phyloP scores from a whole-genome alignment of 495 filamentous ascomycete genomes.

The Trichoderma asperelloides region DNA sequence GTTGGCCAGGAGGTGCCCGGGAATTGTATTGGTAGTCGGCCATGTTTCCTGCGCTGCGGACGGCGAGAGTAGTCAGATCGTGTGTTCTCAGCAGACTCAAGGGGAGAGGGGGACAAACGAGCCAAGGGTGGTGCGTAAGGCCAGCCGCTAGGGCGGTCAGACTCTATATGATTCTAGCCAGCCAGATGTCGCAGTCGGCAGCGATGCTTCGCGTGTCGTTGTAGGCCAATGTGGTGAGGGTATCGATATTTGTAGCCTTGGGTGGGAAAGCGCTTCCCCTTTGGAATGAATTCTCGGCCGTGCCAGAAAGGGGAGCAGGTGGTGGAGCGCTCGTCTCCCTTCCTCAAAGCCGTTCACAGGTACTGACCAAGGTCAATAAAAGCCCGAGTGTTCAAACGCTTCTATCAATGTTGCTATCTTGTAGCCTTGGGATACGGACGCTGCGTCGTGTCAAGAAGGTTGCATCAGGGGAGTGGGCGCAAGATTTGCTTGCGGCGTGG shows the following conservation, averaged over 20 bases:
- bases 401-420: background rate
- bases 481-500: conserved; percentile 4
- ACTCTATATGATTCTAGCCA: too few relatives aligned
- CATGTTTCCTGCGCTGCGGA: conserved; percentile 44
- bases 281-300: background rate
- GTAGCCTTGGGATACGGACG: background rate
- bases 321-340: background rate
- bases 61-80: background rate
- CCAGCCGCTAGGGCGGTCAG: background rate
- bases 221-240: background rate
- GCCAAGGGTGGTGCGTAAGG: background rate
- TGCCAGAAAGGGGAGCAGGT: background rate
- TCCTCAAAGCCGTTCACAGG: background rate
- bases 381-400: background rate
- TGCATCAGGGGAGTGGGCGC: conserved; percentile 1
- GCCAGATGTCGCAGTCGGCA: background rate
- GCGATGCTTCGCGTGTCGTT: background rate
- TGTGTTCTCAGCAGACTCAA: background rate
- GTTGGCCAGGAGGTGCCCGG: conserved; percentile 49
- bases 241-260: background rate
- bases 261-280: background rate
- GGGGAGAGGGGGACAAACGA: conserved; percentile 1
- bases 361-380: background rate
- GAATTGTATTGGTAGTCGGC: conserved; percentile 81
- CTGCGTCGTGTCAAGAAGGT: background rate